Evolutionary conservation across 208 protist genomes (phyloP).

Genomic region (Leishmania amazonensis): DNA sequence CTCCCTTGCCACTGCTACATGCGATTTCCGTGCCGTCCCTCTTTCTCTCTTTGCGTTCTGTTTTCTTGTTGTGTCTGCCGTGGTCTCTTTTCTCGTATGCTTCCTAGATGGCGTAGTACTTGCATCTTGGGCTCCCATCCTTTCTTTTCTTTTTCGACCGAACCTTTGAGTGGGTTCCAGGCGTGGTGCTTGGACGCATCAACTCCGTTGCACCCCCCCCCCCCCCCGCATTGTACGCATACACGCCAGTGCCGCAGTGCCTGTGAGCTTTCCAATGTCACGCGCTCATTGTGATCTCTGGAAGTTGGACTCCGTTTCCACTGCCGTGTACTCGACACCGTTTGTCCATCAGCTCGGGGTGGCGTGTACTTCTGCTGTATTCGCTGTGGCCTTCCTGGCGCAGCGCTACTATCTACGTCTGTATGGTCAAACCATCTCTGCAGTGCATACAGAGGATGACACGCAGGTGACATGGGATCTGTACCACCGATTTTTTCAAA

Average conservation of each 20-base stretch:
- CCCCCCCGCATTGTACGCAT: neutral
- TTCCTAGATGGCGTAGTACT: neutral
- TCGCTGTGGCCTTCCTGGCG: conserved; percentile 30
- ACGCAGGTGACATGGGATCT: conserved; percentile 52
- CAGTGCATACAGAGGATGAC: conserved; percentile 70
- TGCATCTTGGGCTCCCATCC: neutral
- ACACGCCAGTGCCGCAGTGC: neutral
- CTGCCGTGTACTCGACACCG: conserved; percentile 16
- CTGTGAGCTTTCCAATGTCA: neutral
- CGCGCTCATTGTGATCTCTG: neutral
- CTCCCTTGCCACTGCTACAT: neutral
- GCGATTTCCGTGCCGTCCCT: neutral
- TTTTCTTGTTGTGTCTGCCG: neutral
- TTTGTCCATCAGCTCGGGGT: conserved; percentile 17
- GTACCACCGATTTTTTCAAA: conserved; percentile 59
- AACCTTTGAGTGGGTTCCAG: neutral
- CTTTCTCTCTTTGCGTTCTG: neutral
- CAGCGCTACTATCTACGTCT: conserved; percentile 57
- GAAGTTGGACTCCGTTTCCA: neutral
- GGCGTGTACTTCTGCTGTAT: conserved; percentile 17
- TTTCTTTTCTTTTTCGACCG: neutral
- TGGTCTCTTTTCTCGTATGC: too few species aligned
- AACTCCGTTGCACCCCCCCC: neutral
- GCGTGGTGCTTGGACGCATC: too few species aligned
- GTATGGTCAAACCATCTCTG: conserved; percentile 36